phyloP scores from a whole-genome alignment of 495 filamentous ascomycete species.

The Podospora conica region DNA sequence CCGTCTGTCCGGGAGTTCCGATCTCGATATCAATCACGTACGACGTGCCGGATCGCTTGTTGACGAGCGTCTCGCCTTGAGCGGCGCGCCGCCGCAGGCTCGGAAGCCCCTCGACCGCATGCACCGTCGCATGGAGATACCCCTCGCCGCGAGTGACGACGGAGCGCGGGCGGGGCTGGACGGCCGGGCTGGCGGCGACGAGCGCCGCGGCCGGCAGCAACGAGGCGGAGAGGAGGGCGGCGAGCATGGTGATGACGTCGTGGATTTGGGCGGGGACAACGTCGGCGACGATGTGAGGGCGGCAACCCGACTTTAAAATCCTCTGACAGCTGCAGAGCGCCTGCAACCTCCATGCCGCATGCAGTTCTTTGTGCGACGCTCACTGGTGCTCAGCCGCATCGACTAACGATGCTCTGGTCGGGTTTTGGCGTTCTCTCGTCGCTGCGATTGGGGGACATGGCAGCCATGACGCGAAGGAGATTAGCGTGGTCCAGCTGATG shows the following conservation, averaged over 20 bases:
- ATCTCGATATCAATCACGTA: slow-evolving; percentile 19
- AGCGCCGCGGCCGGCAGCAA: slow-evolving; percentile 8
- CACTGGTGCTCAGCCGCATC: not conserved
- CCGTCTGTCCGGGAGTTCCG: slow-evolving; percentile 23
- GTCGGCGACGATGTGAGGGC: not conserved
- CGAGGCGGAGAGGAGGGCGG: slow-evolving; percentile 1
- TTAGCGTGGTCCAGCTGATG: not conserved
- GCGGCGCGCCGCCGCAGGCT: slow-evolving; percentile 1
- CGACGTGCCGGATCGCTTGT: slow-evolving; percentile 3
- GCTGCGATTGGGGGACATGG: not conserved
- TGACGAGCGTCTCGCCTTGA: not conserved
- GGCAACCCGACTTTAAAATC: not conserved
- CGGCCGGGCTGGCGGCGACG: not conserved
- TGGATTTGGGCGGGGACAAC: not conserved
- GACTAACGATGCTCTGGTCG: not conserved
- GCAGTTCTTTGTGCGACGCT: not conserved
- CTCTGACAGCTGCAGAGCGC: not conserved
- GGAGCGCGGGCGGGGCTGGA: not conserved
- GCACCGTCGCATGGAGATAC: slow-evolving; percentile 12
- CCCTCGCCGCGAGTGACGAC: slow-evolving; percentile 11
- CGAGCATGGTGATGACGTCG: slow-evolving; percentile 1
- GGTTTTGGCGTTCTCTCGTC: not conserved
- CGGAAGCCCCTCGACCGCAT: slow-evolving; percentile 8
- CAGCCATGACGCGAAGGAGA: not conserved
- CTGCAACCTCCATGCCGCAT: slow-evolving; percentile 6